Conservation (phyloP, 441 rosid species). For the Eruca vesicaria region DNA sequence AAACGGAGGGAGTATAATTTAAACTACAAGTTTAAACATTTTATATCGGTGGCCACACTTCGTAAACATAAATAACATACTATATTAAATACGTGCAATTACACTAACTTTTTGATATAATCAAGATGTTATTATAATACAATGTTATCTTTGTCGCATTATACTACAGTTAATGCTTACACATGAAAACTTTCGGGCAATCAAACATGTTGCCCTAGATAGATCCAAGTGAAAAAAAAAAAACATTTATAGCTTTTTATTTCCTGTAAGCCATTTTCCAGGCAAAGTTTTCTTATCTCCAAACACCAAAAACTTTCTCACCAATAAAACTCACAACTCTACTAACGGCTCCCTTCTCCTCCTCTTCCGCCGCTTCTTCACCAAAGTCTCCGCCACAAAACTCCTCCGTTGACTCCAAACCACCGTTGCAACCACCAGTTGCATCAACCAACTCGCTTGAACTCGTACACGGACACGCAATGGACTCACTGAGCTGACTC, state of each 20-base stretch:
- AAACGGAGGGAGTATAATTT: too few relatives aligned
- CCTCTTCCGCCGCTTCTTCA: slow-evolving; percentile 29
- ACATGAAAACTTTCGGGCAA: slow-evolving; percentile 1
- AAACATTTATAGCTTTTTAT: slow-evolving; percentile 10
- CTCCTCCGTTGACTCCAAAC: slow-evolving; percentile 4
- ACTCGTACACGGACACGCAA: slow-evolving; percentile 3
- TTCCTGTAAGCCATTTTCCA: neutral
- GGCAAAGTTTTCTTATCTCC: slow-evolving; percentile 40
- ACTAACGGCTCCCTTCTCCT: slow-evolving; percentile 48
- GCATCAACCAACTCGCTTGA: slow-evolving; percentile 14
- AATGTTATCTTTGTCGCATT: slow-evolving; percentile 19
- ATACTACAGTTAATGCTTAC: neutral
- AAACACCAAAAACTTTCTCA: slow-evolving; percentile 68
- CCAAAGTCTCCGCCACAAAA: neutral
- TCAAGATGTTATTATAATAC: slow-evolving; percentile 16
- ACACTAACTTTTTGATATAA: neutral
- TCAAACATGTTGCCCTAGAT: neutral
- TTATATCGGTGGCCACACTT: slow-evolving; percentile 6
- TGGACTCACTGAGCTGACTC: slow-evolving; percentile 28
- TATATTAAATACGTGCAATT: slow-evolving; percentile 8
- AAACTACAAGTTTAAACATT: neutral
- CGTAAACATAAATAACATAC: neutral
- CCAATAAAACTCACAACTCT: slow-evolving; percentile 60
- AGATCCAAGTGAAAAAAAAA: neutral
- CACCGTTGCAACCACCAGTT: neutral